Evolutionary conservation across 495 filamentous ascomycete species (phyloP).

Genomic region (Beverwykella pulmonaria): DNA sequence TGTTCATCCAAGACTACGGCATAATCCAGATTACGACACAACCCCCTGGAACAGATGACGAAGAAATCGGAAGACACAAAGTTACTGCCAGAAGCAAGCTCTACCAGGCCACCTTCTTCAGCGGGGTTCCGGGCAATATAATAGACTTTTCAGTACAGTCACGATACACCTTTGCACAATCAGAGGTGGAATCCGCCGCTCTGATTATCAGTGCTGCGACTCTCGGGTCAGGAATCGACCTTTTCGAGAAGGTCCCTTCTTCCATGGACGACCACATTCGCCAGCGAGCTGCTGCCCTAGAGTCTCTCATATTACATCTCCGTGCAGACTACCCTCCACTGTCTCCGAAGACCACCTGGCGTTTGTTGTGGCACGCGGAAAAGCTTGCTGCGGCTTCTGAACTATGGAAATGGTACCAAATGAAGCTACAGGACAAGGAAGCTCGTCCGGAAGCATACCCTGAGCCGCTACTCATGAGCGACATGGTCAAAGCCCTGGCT

Average conservation of each 20-base stretch:
- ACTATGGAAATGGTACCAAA: constrained; percentile 77
- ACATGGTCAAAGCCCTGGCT: constrained; percentile 69
- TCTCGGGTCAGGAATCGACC: constrained; percentile 70
- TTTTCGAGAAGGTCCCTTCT: constrained; percentile 68
- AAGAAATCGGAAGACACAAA: constrained; percentile 46
- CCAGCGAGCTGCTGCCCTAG: constrained; percentile 67
- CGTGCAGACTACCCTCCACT: constrained; percentile 58
- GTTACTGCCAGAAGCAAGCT: constrained; percentile 84
- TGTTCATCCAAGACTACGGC: constrained; percentile 79
- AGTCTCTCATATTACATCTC: constrained; percentile 70
- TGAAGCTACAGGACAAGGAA: constrained; percentile 33
- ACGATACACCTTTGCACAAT: constrained; percentile 62
- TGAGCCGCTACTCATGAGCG: constrained; percentile 56
- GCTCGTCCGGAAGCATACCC: constrained; percentile 50
- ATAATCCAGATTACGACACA: constrained; percentile 70
- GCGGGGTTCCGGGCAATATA: constrained; percentile 74
- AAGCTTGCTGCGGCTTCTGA: constrained; percentile 81
- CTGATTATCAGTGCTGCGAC: constrained; percentile 79
- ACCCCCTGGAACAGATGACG: constrained; percentile 51
- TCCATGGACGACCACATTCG: constrained; percentile 81
- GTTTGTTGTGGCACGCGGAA: constrained; percentile 84
- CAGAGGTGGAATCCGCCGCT: constrained; percentile 78
- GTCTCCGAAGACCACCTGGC: constrained; percentile 69
- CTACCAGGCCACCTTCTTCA: constrained; percentile 93
- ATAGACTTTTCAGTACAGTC: constrained; percentile 71